Percentiles rank a stretch among this genome's conserved stretches.
phyloP scores from a whole-genome alignment of 1,284 basidiomycete species.

The Sphagnurus paluster region DNA sequence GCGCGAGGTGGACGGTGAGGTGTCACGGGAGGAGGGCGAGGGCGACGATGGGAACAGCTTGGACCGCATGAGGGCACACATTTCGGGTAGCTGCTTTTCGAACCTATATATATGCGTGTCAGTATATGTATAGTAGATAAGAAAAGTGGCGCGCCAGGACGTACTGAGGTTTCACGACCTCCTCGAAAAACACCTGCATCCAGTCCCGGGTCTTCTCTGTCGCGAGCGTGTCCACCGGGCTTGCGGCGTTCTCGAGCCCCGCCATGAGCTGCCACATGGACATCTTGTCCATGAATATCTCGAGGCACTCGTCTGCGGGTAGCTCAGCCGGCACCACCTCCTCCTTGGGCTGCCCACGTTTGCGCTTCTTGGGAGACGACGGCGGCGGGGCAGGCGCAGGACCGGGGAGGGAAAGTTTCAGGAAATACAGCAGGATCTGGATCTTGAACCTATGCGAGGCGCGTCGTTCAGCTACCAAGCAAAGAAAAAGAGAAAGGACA shows the following conservation, averaged over 20 bases:
- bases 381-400: conserved; percentile 27
- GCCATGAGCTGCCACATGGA: conserved; percentile 71
- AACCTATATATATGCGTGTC: too few species aligned
- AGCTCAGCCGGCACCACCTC: conserved; percentile 21
- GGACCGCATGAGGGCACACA: conserved; percentile 57
- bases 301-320: conserved; percentile 50
- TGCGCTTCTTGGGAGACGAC: conserved; percentile 16
- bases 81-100: conserved; percentile 48
- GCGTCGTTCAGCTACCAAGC: conserved; percentile 4
- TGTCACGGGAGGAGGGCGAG: conserved; percentile 49
- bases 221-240: conserved; percentile 5
- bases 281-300: conserved; percentile 74
- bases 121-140: too few species aligned
- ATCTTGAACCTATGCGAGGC: conserved; percentile 61
- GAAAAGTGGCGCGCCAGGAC: conserved; percentile 23
- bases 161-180: conserved; percentile 62
- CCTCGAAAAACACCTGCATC: conserved; percentile 69
- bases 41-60: conserved; percentile 67
- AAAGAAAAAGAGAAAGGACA: neutral
- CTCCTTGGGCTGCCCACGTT: conserved; percentile 36
- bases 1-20: conserved; percentile 26
- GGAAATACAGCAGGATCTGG: conserved; percentile 67
- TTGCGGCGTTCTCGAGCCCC: conserved; percentile 28
- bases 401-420: conserved; percentile 62
- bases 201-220: conserved; percentile 56